Conservation (phyloP, 805 yeast species). For the Nakazawaea pomicola region DNA sequence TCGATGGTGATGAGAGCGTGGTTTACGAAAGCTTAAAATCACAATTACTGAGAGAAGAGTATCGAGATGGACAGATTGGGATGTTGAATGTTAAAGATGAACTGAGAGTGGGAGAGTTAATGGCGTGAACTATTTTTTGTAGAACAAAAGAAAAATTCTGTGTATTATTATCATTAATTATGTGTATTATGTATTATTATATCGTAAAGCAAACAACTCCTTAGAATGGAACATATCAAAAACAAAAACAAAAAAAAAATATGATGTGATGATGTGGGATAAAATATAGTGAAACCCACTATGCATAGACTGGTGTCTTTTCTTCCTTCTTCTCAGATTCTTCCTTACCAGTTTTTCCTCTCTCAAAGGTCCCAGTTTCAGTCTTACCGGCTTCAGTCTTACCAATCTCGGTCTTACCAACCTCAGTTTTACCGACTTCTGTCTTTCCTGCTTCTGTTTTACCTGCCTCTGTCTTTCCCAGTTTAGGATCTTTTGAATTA, state of each 20-base stretch:
- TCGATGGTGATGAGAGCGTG: constrained; percentile 32
- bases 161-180: not conserved
- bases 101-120: constrained; percentile 29
- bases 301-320: constrained; percentile 3
- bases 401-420: constrained; percentile 7
- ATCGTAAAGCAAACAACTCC: too few species aligned
- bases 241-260: too few species aligned
- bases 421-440: constrained; percentile 8
- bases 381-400: constrained; percentile 1
- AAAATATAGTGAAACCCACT: not conserved
- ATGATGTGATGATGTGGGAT: too few species aligned
- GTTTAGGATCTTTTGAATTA: not conserved
- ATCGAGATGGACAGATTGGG: constrained; percentile 19
- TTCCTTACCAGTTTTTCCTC: not conserved
- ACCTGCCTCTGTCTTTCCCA: constrained; percentile 10
- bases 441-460: constrained; percentile 10
- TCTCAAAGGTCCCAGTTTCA: not conserved
- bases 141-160: not conserved
- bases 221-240: too few species aligned
- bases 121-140: constrained; percentile 6
- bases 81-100: constrained; percentile 34
- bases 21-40: constrained; percentile 28
- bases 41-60: constrained; percentile 29
- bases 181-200: not conserved
- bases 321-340: not conserved